Evolutionary conservation across 78 protist species (phyloP).

Genomic region (Neovahlkampfia damariscottae): DNA sequence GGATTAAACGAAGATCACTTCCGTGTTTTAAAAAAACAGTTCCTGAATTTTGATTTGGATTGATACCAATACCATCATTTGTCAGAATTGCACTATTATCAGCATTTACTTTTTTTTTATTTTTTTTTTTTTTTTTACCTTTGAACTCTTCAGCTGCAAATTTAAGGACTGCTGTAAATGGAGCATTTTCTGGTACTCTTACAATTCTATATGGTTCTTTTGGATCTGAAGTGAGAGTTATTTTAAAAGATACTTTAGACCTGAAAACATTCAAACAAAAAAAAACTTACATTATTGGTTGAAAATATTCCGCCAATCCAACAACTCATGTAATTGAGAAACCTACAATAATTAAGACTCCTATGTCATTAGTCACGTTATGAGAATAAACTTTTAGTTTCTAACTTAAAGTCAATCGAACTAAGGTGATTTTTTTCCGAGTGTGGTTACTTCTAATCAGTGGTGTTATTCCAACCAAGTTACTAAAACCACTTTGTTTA

Average conservation of each 20-base stretch:
- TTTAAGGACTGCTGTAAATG: constrained; percentile 78
- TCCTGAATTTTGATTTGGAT: constrained; percentile 76
- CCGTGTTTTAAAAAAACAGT: constrained; percentile 76
- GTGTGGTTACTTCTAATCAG: too few relatives aligned
- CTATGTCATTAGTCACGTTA: too few relatives aligned
- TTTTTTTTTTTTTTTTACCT: constrained; percentile 52
- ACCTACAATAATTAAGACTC: too few relatives aligned
- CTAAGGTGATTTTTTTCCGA: too few relatives aligned
- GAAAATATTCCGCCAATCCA: too few relatives aligned
- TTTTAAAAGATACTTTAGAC: constrained; percentile 50
- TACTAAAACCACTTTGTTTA: too few relatives aligned
- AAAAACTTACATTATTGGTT: too few relatives aligned
- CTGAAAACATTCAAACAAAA: too few relatives aligned
- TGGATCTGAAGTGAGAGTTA: constrained; percentile 80
- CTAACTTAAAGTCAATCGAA: too few relatives aligned
- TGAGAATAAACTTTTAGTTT: too few relatives aligned
- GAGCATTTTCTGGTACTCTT: constrained; percentile 75
- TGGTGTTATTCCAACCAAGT: too few relatives aligned
- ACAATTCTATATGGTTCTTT: constrained; percentile 74
- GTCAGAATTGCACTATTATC: background rate
- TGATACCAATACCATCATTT: constrained; percentile 80
- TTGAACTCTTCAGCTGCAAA: constrained; percentile 75
- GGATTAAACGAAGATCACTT: constrained; percentile 63
- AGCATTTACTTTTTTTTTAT: background rate
- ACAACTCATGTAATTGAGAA: too few relatives aligned